Conservation (phyloP, 768 basidiomycete genomes). For the Boletellus ananas region DNA sequence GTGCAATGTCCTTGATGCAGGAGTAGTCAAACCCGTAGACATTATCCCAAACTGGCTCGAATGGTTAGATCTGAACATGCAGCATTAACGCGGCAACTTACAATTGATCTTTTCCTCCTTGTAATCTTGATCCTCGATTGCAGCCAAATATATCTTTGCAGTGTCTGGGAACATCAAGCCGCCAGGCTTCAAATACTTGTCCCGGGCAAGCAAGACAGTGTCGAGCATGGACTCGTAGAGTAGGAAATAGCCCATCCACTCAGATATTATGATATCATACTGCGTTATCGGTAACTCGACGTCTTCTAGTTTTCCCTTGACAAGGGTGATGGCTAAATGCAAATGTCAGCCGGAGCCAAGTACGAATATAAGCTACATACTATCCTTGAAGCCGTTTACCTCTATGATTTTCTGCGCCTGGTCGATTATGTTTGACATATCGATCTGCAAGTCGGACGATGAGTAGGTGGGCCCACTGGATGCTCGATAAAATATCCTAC, state of each 20-base stretch:
- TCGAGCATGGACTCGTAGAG: constrained; percentile 99
- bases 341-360: constrained; percentile 3
- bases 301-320: constrained; percentile 98
- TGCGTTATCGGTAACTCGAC: constrained; percentile 80
- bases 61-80: constrained; percentile 3
- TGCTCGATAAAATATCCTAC: constrained; percentile 42
- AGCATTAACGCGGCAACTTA: constrained; percentile 27
- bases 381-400: constrained; percentile 93
- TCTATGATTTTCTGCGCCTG: constrained; percentile 97
- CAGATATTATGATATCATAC: constrained; percentile 98
- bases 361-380: constrained; percentile 48
- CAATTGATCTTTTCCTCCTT: constrained; percentile 99
- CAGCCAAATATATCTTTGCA: constrained; percentile 88
- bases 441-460: constrained; percentile 57
- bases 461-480: constrained; percentile 10
- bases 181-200: constrained; percentile 89
- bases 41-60: constrained; percentile 88
- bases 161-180: constrained; percentile 96
- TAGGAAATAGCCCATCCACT: constrained; percentile 99
- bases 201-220: constrained; percentile 93
- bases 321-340: constrained; percentile 78
- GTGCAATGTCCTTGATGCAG: constrained; percentile 97
- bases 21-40: constrained; percentile 99
- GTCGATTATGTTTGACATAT: constrained; percentile 99
- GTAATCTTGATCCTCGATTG: constrained; percentile 99